These are phyloP conservation scores for Xanthoconium separans DNA, from an alignment of 1,284 basidiomycete genomes.

Conservation along the genomic window DNA sequence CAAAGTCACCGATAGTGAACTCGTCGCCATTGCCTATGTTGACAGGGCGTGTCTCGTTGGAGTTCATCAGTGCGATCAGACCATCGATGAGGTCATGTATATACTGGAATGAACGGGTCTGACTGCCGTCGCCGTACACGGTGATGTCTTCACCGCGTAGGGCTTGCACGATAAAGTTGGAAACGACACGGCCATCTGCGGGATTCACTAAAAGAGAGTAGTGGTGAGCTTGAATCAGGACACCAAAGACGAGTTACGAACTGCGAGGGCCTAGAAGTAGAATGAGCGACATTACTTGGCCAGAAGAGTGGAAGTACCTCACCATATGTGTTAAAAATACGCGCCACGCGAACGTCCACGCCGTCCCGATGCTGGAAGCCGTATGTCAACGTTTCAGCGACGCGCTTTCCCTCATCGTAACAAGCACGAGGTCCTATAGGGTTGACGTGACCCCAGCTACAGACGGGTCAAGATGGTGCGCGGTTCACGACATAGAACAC, in stretches of 20 bases:
- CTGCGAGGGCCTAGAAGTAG: slow-evolving; percentile 44
- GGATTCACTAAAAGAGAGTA: slow-evolving; percentile 79
- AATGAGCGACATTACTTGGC: not conserved
- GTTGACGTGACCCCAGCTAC: slow-evolving; percentile 96
- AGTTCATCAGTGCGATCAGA: slow-evolving; percentile 92
- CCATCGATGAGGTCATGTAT: slow-evolving; percentile 82
- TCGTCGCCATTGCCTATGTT: slow-evolving; percentile 95
- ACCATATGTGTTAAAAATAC: slow-evolving; percentile 94
- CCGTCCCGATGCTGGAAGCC: slow-evolving; percentile 93
- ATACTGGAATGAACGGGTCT: slow-evolving; percentile 97
- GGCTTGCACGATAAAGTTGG: slow-evolving; percentile 97
- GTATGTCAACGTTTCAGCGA: slow-evolving; percentile 93
- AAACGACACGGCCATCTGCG: slow-evolving; percentile 94
- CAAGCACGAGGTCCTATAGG: slow-evolving; percentile 96
- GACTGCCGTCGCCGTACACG: slow-evolving; percentile 93
- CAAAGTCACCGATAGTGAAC: slow-evolving; percentile 92
- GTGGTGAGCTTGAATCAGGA: slow-evolving; percentile 9
- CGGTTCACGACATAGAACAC: slow-evolving; percentile 29
- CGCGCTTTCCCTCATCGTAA: slow-evolving; percentile 97
- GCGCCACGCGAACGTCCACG: slow-evolving; percentile 93
- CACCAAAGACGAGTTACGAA: slow-evolving; percentile 27
- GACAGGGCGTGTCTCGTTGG: slow-evolving; percentile 84
- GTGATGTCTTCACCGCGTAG: slow-evolving; percentile 95
- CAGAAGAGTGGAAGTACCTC: slow-evolving; percentile 11
- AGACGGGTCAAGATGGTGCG: slow-evolving; percentile 16